Evolutionary conservation across 2,329 filamentous ascomycete species (phyloP), one percentile per base, ranked within the genome.

Genomic region (Pseudogymnoascus sp.): DNA sequence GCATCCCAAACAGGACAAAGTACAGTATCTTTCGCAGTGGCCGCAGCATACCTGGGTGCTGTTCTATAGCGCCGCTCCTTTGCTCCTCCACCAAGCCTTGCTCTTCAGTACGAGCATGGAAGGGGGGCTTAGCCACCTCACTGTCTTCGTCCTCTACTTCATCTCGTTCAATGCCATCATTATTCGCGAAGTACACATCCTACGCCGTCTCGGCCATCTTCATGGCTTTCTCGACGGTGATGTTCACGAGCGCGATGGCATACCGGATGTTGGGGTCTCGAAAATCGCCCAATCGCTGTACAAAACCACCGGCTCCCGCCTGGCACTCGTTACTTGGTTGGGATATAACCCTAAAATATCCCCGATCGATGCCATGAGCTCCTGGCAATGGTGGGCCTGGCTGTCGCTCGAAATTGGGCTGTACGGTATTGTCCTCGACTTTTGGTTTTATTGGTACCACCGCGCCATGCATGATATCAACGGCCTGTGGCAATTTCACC

Each of bases 221-320:
- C 66, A 67, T 39, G 74, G 74, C 25, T 72, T 65, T 63, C 66
- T 73, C 42, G 71, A 73, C 61, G 71, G 71, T 25, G 70, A 72
- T 63, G 69, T 69, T 58, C 73, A 75, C 61, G 67, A 66, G 5
- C 69, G 74, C 33, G 73, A 76, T 60, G 68, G 69, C 18, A 69
- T 76, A 0, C 74, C 74, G 0, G 73, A 76, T 59, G 65, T 68
- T 8, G 66, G 63, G 13, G 68, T 71, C 36, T 31, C 42, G 55
- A 71, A 69, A 42, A 66, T 69, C 1, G 62, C 69, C 10, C 25
- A 36, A 8, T 70, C 71, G 3, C 63, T 71, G 12, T 48, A 67
- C 42, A 60, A 60, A 31, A 70, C 69, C 2, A 60, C 68, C 13
- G 63, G 58, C 13, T 58, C 65, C 29, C 68, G 71, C 15, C 64